Percentiles rank a stretch among this genome's conserved stretches.
Evolutionary conservation across 139 green algal species (phyloP).

Genomic region (Tetraselmis striata): DNA sequence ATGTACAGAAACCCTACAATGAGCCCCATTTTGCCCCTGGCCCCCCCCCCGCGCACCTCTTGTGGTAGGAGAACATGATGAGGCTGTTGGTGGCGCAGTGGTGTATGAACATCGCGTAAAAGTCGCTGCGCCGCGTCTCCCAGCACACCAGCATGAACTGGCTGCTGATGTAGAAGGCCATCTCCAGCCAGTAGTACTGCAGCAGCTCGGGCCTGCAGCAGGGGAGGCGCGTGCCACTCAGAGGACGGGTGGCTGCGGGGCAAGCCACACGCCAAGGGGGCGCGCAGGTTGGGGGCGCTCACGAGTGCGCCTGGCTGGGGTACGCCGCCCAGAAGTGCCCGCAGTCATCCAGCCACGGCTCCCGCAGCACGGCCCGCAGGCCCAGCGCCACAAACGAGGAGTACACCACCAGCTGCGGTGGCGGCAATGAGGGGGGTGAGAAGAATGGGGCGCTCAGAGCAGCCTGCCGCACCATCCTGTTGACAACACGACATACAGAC

Average conservation of each 20-base stretch:
- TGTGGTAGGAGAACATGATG: slow-evolving; percentile 29
- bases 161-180: slow-evolving; percentile 47
- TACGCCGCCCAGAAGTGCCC: slow-evolving; percentile 41
- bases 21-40: too few relatives aligned
- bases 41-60: slow-evolving; percentile 39
- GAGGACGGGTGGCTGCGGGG: neutral
- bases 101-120: slow-evolving; percentile 59
- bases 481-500: neutral
- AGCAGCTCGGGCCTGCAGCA: slow-evolving; percentile 32
- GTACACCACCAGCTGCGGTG: slow-evolving; percentile 27
- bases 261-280: too few relatives aligned
- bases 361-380: slow-evolving; percentile 11
- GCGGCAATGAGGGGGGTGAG: neutral
- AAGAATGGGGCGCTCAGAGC: neutral
- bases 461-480: neutral
- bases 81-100: slow-evolving; percentile 47
- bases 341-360: slow-evolving; percentile 38
- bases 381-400: slow-evolving; percentile 17
- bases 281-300: slow-evolving; percentile 4
- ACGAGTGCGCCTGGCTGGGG: slow-evolving; percentile 43
- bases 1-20: too few relatives aligned
- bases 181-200: slow-evolving; percentile 39
- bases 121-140: slow-evolving; percentile 61
- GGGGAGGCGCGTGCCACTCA: neutral
- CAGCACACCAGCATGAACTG: slow-evolving; percentile 54